Evolutionary conservation across 805 yeast species (phyloP).

Genomic region (Cyberlindnera samutprakarnensis): DNA sequence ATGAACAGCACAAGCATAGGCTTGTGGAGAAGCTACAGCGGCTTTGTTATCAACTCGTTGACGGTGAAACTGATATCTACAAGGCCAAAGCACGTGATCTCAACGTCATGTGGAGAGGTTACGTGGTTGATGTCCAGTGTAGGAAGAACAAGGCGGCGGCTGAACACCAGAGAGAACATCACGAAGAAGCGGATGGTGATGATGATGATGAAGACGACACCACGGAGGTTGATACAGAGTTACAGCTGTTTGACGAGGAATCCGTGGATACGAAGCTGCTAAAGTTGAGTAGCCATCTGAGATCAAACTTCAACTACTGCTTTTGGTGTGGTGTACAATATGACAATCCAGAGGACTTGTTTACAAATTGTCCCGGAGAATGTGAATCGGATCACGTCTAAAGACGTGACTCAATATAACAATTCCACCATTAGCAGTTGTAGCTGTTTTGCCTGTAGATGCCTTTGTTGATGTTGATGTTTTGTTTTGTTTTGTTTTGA

Average conservation of each 20-base stretch:
- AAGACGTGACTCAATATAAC: too few relatives aligned
- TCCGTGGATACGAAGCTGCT: neutral
- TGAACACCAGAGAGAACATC: conserved; percentile 5
- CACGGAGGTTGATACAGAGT: neutral
- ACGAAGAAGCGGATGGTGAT: neutral
- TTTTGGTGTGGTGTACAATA: neutral
- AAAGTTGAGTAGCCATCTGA: neutral
- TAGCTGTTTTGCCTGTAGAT: too few relatives aligned
- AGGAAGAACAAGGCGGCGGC: conserved; percentile 7
- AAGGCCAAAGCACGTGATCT: conserved; percentile 24
- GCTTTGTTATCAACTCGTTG: conserved; percentile 35
- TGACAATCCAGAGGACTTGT: neutral
- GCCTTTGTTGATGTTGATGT: too few relatives aligned
- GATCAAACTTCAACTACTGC: neutral
- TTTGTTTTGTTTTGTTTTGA: too few relatives aligned
- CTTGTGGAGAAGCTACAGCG: conserved; percentile 29
- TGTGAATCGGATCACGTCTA: neutral
- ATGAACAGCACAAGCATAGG: conserved; percentile 8
- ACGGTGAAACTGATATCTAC: conserved; percentile 21
- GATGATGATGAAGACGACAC: neutral
- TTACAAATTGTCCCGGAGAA: neutral
- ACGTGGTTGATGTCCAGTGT: conserved; percentile 18
- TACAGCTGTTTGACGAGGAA: neutral
- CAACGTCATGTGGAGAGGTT: conserved; percentile 37
- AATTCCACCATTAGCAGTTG: too few relatives aligned